Percentiles rank a stretch among this genome's conserved stretches.
phyloP scores from a whole-genome alignment of 1,284 basidiomycete species.

The Calocybe gambosa region DNA sequence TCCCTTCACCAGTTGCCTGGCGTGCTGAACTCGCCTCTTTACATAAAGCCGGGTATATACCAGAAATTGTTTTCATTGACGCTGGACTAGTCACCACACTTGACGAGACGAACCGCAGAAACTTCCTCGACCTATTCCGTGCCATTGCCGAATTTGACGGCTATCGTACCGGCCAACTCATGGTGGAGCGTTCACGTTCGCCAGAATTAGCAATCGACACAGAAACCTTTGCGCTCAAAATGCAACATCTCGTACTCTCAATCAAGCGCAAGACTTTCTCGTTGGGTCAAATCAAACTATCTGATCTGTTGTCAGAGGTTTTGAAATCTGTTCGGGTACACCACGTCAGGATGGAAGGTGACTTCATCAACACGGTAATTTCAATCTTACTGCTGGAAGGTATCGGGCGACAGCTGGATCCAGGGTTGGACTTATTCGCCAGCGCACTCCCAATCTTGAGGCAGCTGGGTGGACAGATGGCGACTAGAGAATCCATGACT shows the following conservation, averaged over 20 bases:
- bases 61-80: constrained; percentile 95
- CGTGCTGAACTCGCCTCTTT: constrained; percentile 62
- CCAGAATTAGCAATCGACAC: constrained; percentile 89
- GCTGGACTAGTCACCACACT: constrained; percentile 92
- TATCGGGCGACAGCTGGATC: constrained; percentile 92
- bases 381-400: constrained; percentile 93
- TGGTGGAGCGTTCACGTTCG: constrained; percentile 93
- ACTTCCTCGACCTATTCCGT: constrained; percentile 96
- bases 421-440: constrained; percentile 89
- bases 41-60: constrained; percentile 73
- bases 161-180: constrained; percentile 88
- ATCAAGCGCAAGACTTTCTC: constrained; percentile 98
- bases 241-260: constrained; percentile 90
- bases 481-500: constrained; percentile 66
- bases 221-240: constrained; percentile 94
- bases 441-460: constrained; percentile 87
- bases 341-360: constrained; percentile 98
- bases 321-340: constrained; percentile 84
- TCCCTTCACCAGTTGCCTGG: constrained; percentile 64
- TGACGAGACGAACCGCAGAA: constrained; percentile 73
- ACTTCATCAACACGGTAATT: constrained; percentile 98
- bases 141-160: constrained; percentile 97
- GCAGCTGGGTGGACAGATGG: constrained; percentile 85
- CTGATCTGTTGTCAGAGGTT: constrained; percentile 88
- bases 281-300: constrained; percentile 92